Evolutionary conservation across 306 rosid species (phyloP).

Genomic region (Lathyrus tuberosus): DNA sequence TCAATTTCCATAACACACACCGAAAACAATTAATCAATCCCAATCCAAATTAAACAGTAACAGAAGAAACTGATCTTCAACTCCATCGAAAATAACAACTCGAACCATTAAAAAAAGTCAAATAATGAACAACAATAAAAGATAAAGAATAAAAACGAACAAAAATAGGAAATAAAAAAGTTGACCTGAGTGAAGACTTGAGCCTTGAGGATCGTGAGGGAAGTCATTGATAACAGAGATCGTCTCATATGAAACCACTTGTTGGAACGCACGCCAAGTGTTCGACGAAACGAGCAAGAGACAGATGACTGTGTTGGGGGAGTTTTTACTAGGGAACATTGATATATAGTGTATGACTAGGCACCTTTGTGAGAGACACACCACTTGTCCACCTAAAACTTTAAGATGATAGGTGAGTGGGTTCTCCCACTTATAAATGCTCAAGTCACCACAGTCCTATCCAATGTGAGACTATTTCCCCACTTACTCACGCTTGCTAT

Average conservation of each 20-base stretch:
- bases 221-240: slow-evolving; percentile 74
- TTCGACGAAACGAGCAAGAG: slow-evolving; percentile 55
- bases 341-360: too few species aligned
- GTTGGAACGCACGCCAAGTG: slow-evolving; percentile 38
- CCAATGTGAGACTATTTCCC: too few species aligned
- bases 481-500: too few species aligned
- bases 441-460: too few species aligned
- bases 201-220: slow-evolving; percentile 85
- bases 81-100: background rate
- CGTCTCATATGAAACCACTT: slow-evolving; percentile 39
- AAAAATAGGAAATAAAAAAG: background rate
- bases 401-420: too few species aligned
- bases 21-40: background rate
- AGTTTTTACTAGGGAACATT: too few species aligned
- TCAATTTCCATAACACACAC: background rate
- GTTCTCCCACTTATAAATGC: too few species aligned
- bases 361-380: too few species aligned
- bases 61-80: background rate
- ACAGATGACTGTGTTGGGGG: too few species aligned
- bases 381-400: too few species aligned
- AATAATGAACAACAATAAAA: background rate
- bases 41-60: background rate
- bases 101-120: background rate
- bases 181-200: slow-evolving; percentile 88
- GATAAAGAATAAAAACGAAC: background rate